Evolutionary conservation across 129 eudicot species (phyloP).

Genomic region (Scalesia atractyloides): DNA sequence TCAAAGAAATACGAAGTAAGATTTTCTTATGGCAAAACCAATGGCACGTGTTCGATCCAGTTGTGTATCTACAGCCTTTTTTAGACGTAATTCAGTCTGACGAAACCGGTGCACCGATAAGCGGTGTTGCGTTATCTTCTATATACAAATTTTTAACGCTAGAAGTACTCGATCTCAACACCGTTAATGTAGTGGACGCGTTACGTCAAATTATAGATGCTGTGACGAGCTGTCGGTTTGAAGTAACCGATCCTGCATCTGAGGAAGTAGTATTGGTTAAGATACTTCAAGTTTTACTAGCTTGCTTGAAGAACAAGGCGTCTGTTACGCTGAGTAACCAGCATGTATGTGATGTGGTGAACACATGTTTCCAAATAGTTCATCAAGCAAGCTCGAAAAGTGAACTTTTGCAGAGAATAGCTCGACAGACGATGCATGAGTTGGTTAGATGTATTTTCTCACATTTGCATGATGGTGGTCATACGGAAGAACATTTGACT

Average conservation of each 20-base stretch:
- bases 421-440: conserved; percentile 88
- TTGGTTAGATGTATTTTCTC: conserved; percentile 75
- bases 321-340: conserved; percentile 52
- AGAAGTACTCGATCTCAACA: conserved; percentile 42
- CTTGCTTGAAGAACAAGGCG: conserved; percentile 64
- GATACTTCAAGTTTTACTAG: conserved; percentile 64
- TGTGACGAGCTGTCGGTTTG: conserved; percentile 65
- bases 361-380: conserved; percentile 71
- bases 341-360: conserved; percentile 55
- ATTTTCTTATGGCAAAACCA: conserved; percentile 49
- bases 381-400: conserved; percentile 87
- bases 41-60: conserved; percentile 42
- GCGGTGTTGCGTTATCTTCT: conserved; percentile 64
- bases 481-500: conserved; percentile 37
- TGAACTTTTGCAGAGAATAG: conserved; percentile 79
- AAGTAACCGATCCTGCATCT: conserved; percentile 70
- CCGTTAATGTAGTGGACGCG: conserved; percentile 49
- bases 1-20: conserved; percentile 50
- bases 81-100: conserved; percentile 58
- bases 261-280: conserved; percentile 66
- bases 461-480: conserved; percentile 60
- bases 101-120: conserved; percentile 66
- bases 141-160: conserved; percentile 53
- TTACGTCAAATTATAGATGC: conserved; percentile 54
- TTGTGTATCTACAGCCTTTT: conserved; percentile 53